Conservation (phyloP, 768 basidiomycete species). For the Cystobasidium ongulense region DNA sequence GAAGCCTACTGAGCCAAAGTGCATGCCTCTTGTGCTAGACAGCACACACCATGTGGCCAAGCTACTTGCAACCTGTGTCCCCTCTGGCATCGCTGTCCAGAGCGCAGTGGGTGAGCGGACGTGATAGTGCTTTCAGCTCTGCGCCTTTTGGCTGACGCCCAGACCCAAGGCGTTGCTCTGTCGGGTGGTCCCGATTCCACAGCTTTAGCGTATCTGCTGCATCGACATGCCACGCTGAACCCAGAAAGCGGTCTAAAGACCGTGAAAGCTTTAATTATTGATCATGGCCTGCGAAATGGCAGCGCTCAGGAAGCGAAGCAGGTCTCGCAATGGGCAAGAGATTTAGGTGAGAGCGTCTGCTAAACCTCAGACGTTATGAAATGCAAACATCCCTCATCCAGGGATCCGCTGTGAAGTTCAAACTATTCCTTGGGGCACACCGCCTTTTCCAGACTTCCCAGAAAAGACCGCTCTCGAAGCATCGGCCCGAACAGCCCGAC, state of each 20-base stretch:
- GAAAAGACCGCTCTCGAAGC: neutral
- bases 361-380: neutral
- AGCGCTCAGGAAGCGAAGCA: neutral
- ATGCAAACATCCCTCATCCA: neutral
- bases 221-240: neutral
- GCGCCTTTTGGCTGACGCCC: neutral
- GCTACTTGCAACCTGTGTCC: neutral
- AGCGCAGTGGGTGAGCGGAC: neutral
- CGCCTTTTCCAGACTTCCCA: neutral
- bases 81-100: neutral
- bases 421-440: neutral
- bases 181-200: neutral
- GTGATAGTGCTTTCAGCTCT: neutral
- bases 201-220: neutral
- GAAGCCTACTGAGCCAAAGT: neutral
- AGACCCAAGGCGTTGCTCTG: neutral
- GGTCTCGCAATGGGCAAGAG: neutral
- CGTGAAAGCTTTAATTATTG: neutral
- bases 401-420: neutral
- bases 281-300: neutral
- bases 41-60: neutral
- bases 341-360: neutral
- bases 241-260: neutral
- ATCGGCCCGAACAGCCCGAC: conserved; percentile 8
- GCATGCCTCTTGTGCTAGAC: neutral